Percentiles rank a stretch among this genome's conserved stretches.
These are phyloP conservation scores for Coriolopsis trogii DNA, from an alignment of 1,284 basidiomycete species.

Conservation along the genomic window DNA sequence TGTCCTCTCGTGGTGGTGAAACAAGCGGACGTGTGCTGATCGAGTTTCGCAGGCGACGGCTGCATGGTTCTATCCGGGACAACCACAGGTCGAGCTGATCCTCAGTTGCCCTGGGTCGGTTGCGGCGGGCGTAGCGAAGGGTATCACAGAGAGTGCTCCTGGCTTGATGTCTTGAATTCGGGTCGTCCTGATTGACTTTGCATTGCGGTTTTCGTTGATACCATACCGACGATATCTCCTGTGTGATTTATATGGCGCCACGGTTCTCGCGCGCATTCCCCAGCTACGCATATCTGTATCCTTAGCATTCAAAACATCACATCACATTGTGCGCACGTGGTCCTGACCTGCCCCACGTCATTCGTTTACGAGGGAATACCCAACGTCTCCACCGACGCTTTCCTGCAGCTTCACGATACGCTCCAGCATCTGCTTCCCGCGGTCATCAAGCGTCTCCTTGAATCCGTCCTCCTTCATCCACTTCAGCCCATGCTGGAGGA, in stretches of 20 bases:
- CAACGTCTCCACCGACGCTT: conserved; percentile 45
- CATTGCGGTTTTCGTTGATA: too few species aligned
- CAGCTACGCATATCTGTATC: too few species aligned
- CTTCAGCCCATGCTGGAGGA: conserved; percentile 77
- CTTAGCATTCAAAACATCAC: too few species aligned
- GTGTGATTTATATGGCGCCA: too few species aligned
- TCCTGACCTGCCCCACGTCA: too few species aligned
- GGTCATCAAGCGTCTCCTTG: conserved; percentile 49
- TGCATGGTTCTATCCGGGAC: conserved; percentile 60
- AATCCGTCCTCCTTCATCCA: conserved; percentile 75
- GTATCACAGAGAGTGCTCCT: background rate
- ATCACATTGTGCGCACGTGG: too few species aligned
- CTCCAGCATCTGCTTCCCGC: conserved; percentile 60
- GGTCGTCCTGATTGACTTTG: too few species aligned
- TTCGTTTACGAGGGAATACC: conserved; percentile 50
- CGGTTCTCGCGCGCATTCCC: too few species aligned
- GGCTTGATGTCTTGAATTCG: too few species aligned
- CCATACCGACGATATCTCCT: too few species aligned
- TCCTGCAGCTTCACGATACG: conserved; percentile 62
- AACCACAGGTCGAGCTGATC: conserved; percentile 40
- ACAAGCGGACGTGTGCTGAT: conserved; percentile 25
- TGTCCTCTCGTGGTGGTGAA: conserved; percentile 46
- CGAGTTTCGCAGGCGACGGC: too few species aligned
- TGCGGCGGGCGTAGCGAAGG: conserved; percentile 11
- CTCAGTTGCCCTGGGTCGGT: conserved; percentile 24